Conservation (phyloP, 208 protist genomes). For the Leishmania guyanensis region DNA sequence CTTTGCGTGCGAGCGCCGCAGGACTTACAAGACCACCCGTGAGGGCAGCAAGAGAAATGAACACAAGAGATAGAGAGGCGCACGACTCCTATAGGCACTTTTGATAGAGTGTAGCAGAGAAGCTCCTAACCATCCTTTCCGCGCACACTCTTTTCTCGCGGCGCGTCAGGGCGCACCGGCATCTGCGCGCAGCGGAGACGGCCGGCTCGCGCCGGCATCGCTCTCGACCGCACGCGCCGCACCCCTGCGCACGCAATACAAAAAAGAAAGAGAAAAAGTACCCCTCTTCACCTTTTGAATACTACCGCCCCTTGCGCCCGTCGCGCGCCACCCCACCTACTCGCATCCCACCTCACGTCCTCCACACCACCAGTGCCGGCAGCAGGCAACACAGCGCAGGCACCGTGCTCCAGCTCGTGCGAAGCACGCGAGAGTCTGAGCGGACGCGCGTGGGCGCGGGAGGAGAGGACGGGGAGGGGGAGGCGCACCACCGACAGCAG, state of each 20-base stretch:
- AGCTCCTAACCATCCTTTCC: background rate
- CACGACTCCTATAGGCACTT: background rate
- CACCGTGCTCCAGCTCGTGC: background rate
- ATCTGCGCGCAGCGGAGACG: background rate
- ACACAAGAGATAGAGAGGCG: too few relatives aligned
- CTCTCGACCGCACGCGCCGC: background rate
- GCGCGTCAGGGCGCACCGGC: background rate
- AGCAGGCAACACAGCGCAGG: background rate
- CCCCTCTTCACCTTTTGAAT: background rate
- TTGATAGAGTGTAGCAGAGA: background rate
- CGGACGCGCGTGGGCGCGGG: background rate
- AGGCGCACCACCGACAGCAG: background rate
- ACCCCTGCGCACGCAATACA: background rate
- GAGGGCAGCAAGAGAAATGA: too few relatives aligned
- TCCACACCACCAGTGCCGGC: background rate
- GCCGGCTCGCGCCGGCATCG: background rate
- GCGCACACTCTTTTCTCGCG: background rate
- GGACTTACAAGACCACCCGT: too few relatives aligned
- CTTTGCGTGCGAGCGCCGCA: too few relatives aligned
- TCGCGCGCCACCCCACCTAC: background rate
- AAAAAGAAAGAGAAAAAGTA: background rate
- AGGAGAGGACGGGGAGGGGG: background rate
- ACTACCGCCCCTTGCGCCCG: background rate
- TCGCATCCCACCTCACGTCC: background rate
- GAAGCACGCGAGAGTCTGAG: background rate